Conservation (phyloP, 2,329 filamentous ascomycete genomes). For the Penicillium verrucosum region DNA sequence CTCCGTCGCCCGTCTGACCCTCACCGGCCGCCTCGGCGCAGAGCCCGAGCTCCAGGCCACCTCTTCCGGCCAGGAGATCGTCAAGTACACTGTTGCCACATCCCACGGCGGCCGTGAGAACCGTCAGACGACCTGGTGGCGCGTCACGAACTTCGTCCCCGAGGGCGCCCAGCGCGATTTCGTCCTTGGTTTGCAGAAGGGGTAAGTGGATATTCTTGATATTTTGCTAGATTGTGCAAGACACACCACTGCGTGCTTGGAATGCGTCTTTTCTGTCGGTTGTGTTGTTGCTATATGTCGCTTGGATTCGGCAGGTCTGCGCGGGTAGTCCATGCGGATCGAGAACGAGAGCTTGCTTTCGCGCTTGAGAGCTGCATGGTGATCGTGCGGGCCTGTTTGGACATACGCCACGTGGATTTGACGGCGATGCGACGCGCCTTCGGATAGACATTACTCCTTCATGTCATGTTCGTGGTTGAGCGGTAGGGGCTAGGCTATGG, state of each 20-base stretch:
- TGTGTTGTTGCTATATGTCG: background rate
- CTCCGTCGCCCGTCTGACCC: constrained; percentile 73
- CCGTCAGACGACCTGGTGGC: constrained; percentile 81
- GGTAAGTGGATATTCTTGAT: constrained; percentile 57
- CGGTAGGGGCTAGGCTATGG: too few relatives aligned
- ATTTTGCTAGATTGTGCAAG: background rate
- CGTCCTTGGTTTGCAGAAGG: constrained; percentile 73
- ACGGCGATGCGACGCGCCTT: background rate
- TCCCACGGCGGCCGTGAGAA: constrained; percentile 65
- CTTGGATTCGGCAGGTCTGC: background rate
- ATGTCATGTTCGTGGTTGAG: background rate
- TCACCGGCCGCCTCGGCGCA: constrained; percentile 80
- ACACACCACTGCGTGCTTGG: background rate
- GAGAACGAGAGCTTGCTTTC: background rate
- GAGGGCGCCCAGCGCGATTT: constrained; percentile 69
- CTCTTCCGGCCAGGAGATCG: constrained; percentile 66
- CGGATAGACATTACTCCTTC: background rate
- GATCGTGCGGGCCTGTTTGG: background rate
- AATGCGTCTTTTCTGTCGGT: background rate
- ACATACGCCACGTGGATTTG: background rate
- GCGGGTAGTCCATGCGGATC: background rate
- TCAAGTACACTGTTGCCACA: constrained; percentile 75
- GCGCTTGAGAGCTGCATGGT: background rate
- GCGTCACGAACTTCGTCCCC: constrained; percentile 66
- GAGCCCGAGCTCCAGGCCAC: constrained; percentile 72